Base-by-base conservation (phyloP, 2,329 filamentous ascomycete species). In the Aspergillus pseudotamarii region DNA sequence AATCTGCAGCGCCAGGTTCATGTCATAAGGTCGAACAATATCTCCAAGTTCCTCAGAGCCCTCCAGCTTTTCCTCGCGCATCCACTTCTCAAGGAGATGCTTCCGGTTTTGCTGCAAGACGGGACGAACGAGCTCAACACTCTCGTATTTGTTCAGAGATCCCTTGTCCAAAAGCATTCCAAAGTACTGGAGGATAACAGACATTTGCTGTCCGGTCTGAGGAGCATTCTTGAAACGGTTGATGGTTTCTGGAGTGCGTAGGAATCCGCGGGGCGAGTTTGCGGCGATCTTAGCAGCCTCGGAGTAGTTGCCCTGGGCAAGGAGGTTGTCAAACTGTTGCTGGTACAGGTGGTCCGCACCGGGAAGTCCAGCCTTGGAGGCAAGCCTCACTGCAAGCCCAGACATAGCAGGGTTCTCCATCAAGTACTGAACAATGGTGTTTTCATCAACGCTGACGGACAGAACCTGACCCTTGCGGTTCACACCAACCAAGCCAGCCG, bases 381-480 rank as follows among this genome's bases (percentile, higher is more conserved):
- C 94, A 80, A 99, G 88, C 85, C 97, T 98, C 79, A 98, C 93
- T 32, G 95, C 95, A 71, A 99, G 89, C 68, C 93, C 89, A 21
- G 91, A 91, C 80, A 97, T 97, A 70, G 94, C 94, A 23, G 95
- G 94, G 80, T 97, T 98, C 79, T 97, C 92, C 70, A 98, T 90
- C 51, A 99, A 88, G 79, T 99, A 99, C 46, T 93, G 92, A 68
- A 99, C 93, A 76, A 98, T 88, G 48, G 89, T 96, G 73, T 86
- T 88, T 79, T 99, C 96, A 76, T 98, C 94, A 65, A 99, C 90
- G 69, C 91, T 94, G 65, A 98, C 95, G 62, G 94, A 93, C 66
- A 99, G 86, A 54, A 98, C 94, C 81, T 99, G 95, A 67, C 95
- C 96, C 83, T 97, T 97, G 74, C 96, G 90, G 83, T 99, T 99